Percentiles rank a stretch among this genome's conserved stretches.
Evolutionary conservation across 2,329 filamentous ascomycete genomes (phyloP).

Genomic region (Onygenales sp.): DNA sequence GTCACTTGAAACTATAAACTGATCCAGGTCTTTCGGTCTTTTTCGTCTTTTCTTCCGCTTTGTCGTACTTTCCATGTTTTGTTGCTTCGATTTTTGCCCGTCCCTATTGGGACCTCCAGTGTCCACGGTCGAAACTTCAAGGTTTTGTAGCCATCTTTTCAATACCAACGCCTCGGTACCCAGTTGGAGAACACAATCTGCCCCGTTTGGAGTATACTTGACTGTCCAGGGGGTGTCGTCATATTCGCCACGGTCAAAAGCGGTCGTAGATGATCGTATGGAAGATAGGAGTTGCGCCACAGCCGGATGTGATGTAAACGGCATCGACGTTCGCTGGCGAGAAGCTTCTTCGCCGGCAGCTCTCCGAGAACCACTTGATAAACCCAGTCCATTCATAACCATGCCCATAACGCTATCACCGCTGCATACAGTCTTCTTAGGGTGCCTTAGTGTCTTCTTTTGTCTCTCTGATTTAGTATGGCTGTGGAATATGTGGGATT

Average conservation of each 20-base stretch:
- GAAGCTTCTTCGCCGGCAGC: neutral
- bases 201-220: constrained; percentile 68
- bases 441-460: neutral
- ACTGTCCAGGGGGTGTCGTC: constrained; percentile 67
- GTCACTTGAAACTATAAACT: constrained; percentile 69
- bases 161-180: constrained; percentile 62
- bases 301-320: constrained; percentile 44
- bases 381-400: neutral
- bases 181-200: constrained; percentile 64
- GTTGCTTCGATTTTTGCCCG: constrained; percentile 14
- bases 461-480: neutral
- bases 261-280: constrained; percentile 55
- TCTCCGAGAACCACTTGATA: neutral
- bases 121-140: constrained; percentile 69
- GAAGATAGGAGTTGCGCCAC: constrained; percentile 50
- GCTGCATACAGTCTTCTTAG: neutral
- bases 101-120: constrained; percentile 38
- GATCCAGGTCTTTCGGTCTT: constrained; percentile 62
- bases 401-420: neutral
- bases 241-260: constrained; percentile 70
- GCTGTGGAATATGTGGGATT: constrained; percentile 8
- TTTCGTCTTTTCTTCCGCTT: constrained; percentile 52
- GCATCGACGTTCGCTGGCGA: neutral
- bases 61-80: constrained; percentile 17
- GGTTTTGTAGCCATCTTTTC: constrained; percentile 67